These are phyloP conservation scores for Kwoniella mangroviensis DNA, from an alignment of 768 basidiomycete genomes.

Conservation along the genomic window DNA sequence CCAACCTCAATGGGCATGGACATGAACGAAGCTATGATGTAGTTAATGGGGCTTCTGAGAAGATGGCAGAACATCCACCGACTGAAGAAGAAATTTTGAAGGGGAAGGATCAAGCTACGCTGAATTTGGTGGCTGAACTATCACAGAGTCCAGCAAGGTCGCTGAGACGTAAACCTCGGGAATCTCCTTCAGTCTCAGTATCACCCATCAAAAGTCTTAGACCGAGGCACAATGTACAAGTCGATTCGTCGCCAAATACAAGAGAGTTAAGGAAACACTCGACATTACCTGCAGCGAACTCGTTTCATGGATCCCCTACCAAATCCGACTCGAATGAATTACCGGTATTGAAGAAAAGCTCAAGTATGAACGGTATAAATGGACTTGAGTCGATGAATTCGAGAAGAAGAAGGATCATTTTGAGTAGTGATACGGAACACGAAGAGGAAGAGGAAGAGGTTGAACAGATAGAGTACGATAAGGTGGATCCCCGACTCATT, in stretches of 20 bases:
- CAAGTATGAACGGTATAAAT: conserved; percentile 1
- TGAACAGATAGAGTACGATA: not conserved
- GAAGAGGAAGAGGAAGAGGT: conserved; percentile 20
- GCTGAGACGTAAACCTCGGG: conserved; percentile 24
- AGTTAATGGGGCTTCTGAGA: too few species aligned
- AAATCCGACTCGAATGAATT: not conserved
- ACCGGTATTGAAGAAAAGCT: not conserved
- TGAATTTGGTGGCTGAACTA: conserved; percentile 39
- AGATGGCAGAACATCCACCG: not conserved
- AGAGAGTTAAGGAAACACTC: not conserved
- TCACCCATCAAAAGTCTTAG: conserved; percentile 11
- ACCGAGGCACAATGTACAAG: not conserved
- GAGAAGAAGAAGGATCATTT: conserved; percentile 4
- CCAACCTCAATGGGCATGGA: not conserved
- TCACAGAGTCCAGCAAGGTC: conserved; percentile 30
- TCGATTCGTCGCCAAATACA: not conserved
- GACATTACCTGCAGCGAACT: conserved; percentile 7
- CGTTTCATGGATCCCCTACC: not conserved
- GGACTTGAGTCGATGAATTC: not conserved
- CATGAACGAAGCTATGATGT: too few species aligned
- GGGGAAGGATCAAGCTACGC: conserved; percentile 45
- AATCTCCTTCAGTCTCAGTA: conserved; percentile 1
- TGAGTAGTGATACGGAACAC: conserved; percentile 8
- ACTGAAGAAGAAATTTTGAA: conserved; percentile 9
- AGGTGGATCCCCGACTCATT: too few species aligned